Conservation (phyloP, 169 alveolate species). For the Perkinsus olseni region DNA sequence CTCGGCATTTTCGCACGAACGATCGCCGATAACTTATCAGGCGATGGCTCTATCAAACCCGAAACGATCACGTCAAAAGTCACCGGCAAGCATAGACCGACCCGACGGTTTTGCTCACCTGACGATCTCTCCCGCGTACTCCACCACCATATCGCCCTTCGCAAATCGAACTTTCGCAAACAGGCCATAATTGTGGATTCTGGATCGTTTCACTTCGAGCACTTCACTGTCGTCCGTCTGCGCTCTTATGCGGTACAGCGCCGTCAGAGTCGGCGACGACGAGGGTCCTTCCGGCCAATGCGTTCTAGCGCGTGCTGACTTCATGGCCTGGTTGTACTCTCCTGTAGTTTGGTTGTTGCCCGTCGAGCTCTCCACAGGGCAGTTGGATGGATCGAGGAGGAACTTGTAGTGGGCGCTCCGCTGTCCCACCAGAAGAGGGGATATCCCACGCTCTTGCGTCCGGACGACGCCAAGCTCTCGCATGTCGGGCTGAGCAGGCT, state of each 20-base stretch:
- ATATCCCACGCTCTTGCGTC: background rate
- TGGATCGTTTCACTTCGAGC: background rate
- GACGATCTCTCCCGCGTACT: slow-evolving; percentile 30
- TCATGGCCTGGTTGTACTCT: background rate
- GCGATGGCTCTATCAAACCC: too few species aligned
- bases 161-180: slow-evolving; percentile 29
- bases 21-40: too few species aligned
- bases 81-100: too few species aligned
- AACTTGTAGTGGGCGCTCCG: background rate
- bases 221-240: background rate
- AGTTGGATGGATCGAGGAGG: background rate
- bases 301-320: background rate
- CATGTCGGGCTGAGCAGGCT: background rate
- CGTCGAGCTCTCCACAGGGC: background rate
- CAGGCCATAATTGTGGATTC: slow-evolving; percentile 24
- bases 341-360: background rate
- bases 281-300: background rate
- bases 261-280: background rate
- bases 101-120: background rate
- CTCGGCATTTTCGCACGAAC: too few species aligned
- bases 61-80: too few species aligned
- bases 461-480: background rate
- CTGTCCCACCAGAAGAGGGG: background rate
- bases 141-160: slow-evolving; percentile 39
- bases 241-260: background rate